Base-by-base conservation (phyloP, 2,329 filamentous ascomycete genomes). In the Monosporascus cannonballus region DNA sequence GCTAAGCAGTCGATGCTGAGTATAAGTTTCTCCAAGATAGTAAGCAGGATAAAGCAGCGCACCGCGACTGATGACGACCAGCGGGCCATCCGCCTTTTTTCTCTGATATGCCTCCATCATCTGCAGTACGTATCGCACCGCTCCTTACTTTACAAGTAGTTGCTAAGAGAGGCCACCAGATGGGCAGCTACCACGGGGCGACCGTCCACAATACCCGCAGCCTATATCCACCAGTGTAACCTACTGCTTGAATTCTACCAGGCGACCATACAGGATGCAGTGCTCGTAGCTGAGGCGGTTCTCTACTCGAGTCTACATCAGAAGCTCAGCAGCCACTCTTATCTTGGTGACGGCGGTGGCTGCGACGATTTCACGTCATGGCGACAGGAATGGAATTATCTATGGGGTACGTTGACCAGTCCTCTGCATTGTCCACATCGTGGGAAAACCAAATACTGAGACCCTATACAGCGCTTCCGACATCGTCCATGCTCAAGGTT, bases 1-100 rank as follows among this genome's bases (percentile, higher is more conserved):
- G 70, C 67, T 0, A 69, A 74, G 50, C 72, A 74, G 51, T 70
- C 71, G 1, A 74, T 74, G 70, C 56, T 74, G 9, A 71, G 70
- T 48, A 72, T 73, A 39, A 70, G 67, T 46, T 74, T 74, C 47
- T 72, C 72, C 1, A 69, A 68, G 42, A 70, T 73, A 22, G 61
- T 71, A n/a, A 61, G 60, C 37, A 67, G 68, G 22, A 67, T 71
- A 9, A 69, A 65, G 39, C 56, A 59, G 1, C 65, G 67, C 9
- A 62, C 56, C 8, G 62, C 67, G 1, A 69, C 65, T 0, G 51
- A 60, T 3, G 62, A 65, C 24, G 71, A 73, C 27, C 66, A 71
- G 3, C 62, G 62, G 20, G 64, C 69, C 0, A 66, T 70, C 49
- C 66, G 68, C 49, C 57, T 71, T 14, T 71, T 69, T 67, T 68